Base-by-base conservation (phyloP, 495 filamentous ascomycete genomes). In the Daldinia bambusicola region DNA sequence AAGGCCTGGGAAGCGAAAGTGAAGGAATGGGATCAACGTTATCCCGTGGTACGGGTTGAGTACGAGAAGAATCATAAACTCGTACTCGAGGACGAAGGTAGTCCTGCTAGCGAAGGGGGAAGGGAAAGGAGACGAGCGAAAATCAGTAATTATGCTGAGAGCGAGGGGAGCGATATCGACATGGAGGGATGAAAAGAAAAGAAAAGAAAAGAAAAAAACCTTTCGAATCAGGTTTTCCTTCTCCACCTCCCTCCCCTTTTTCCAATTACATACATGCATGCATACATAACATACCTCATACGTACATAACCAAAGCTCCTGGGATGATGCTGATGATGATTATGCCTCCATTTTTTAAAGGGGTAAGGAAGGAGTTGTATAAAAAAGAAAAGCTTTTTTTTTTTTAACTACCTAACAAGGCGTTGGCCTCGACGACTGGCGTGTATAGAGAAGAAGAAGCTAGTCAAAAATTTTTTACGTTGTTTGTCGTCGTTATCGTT, bases 21-120 rank as follows among this genome's bases (percentile, higher is more conserved):
- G 9, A 85, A 78, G 36, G 84, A 90, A 64, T 98, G 93, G 92
- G 93, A 97, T 74, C 80, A 80, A 5, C 85, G 83, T 48, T 89
- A 89, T 1, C 77, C 75, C 10, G 82, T 85, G 69, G 82, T 92
- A 31, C 88, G 89, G 74, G 82, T 78, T 51, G 83, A 84, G 63
- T 95, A 89, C 80, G 89, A 89, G 66, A 81, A 82, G 51, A 85
- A 84, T 16, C 83, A 93, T 77, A 90, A 87, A 22, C 81, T 69
- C 37, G 41, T 70, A 4, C 66, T 71, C 8, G 68, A 71, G 38
- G 73, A 75, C 10, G 69, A 69, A 4, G 67, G 72, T 31, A 63
- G 57, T 32, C 56, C 61, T 38, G 5, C 38, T 40, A 30, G 53
- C 22, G 73, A 78, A 12, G 51, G 61, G n/a, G 63, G 74, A 52